Percentiles rank a stretch among this genome's conserved stretches.
Evolutionary conservation across 164 flowering plant species (phyloP).

Genomic region (Sextonia rubra): DNA sequence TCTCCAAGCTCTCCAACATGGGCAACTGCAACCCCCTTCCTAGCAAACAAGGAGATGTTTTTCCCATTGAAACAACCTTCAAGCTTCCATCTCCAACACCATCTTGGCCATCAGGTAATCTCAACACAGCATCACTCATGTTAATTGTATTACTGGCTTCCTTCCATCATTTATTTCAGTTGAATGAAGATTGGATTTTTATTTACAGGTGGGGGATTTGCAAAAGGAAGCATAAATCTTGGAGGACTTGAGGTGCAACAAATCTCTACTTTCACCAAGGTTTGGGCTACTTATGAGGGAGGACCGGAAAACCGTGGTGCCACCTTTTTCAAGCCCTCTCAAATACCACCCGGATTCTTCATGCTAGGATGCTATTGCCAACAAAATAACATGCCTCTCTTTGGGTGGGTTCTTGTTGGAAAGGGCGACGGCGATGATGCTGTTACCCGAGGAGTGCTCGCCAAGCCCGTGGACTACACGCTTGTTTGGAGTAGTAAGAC

Average conservation of each 20-base stretch:
- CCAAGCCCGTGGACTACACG: constrained; percentile 55
- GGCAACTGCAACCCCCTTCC: constrained; percentile 26
- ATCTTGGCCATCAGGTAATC: constrained; percentile 43
- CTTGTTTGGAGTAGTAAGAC: constrained; percentile 65
- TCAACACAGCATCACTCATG: not conserved
- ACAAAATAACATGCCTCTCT: constrained; percentile 58
- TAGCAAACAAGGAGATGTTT: constrained; percentile 14
- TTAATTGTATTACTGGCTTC: not conserved
- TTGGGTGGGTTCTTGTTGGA: constrained; percentile 61
- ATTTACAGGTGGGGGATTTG: constrained; percentile 61
- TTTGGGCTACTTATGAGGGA: constrained; percentile 69
- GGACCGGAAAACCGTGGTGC: constrained; percentile 67
- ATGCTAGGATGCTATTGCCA: constrained; percentile 72
- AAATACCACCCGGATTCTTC: constrained; percentile 56
- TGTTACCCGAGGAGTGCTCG: constrained; percentile 16
- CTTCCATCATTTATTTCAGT: not conserved
- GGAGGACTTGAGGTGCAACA: constrained; percentile 65
- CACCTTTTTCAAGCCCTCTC: constrained; percentile 61
- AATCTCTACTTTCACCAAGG: constrained; percentile 48
- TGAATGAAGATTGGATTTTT: not conserved
- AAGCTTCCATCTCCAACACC: constrained; percentile 57
- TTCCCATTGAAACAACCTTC: constrained; percentile 45
- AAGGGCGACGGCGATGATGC: constrained; percentile 20
- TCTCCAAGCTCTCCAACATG: constrained; percentile 19
- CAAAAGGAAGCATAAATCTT: constrained; percentile 57